Percentiles rank a stretch among this genome's conserved stretches.
phyloP scores from a whole-genome alignment of 805 yeast genomes.

The Ogataea allantospora region DNA sequence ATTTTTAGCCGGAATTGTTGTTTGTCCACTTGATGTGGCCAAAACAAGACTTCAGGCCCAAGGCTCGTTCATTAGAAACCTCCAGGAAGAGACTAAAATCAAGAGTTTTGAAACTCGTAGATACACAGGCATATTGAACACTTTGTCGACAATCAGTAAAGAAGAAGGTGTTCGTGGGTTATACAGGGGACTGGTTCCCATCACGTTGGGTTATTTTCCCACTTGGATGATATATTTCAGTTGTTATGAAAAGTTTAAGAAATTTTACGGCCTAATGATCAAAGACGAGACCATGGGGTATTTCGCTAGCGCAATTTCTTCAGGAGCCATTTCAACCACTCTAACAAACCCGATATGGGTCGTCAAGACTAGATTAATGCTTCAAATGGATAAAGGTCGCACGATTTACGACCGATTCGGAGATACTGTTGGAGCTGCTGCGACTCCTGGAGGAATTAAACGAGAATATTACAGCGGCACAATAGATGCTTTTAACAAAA shows the following conservation, averaged over 20 bases:
- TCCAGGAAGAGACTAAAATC: conserved; percentile 13
- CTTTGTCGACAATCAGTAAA: conserved; percentile 59
- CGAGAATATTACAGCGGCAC: conserved; percentile 65
- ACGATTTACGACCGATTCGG: conserved; percentile 38
- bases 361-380: conserved; percentile 90
- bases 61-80: conserved; percentile 46
- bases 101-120: conserved; percentile 27
- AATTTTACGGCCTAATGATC: conserved; percentile 27
- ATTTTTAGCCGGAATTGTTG: conserved; percentile 80
- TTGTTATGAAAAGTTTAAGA: conserved; percentile 79
- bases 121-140: conserved; percentile 61
- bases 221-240: conserved; percentile 97
- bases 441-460: conserved; percentile 21
- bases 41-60: conserved; percentile 94
- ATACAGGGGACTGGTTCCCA: conserved; percentile 90
- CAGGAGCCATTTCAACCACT: conserved; percentile 84
- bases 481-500: conserved; percentile 75
- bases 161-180: conserved; percentile 85
- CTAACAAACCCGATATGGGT: conserved; percentile 97
- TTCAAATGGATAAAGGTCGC: conserved; percentile 57
- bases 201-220: conserved; percentile 89
- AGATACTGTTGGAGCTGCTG: conserved; percentile 19
- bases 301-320: conserved; percentile 69
- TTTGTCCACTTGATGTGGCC: conserved; percentile 94
- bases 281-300: conserved; percentile 37